Evolutionary conservation across 495 filamentous ascomycete species (phyloP).

Genomic region (Astrothelium macrocarpum): DNA sequence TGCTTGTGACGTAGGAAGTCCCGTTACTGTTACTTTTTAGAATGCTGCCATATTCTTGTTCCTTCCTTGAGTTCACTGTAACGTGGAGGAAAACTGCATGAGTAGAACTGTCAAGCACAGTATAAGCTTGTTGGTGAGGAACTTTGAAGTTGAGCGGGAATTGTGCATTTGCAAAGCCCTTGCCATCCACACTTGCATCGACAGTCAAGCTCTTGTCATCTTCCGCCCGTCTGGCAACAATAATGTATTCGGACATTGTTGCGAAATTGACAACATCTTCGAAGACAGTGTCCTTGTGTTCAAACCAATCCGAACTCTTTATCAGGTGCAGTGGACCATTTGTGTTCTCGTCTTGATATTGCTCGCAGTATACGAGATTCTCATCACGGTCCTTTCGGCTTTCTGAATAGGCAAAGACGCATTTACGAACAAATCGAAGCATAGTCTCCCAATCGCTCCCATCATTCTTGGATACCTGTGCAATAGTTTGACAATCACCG

Average conservation of each 20-base stretch:
- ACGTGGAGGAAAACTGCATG: constrained; percentile 91
- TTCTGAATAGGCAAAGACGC: constrained; percentile 65
- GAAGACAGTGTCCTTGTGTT: constrained; percentile 47
- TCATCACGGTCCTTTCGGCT: constrained; percentile 48
- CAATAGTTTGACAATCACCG: constrained; percentile 55
- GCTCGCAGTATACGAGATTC: constrained; percentile 73
- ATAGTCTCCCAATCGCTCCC: constrained; percentile 66
- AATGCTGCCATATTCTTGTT: constrained; percentile 67
- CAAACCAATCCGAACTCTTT: constrained; percentile 65
- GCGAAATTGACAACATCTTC: constrained; percentile 73
- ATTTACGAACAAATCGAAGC: constrained; percentile 58
- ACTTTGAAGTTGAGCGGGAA: constrained; percentile 79
- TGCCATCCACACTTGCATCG: constrained; percentile 73
- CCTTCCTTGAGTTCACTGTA: constrained; percentile 51
- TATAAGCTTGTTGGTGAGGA: constrained; percentile 69
- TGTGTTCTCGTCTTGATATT: constrained; percentile 52
- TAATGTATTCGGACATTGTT: constrained; percentile 88
- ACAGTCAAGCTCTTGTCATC: constrained; percentile 62
- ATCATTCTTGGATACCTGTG: constrained; percentile 62
- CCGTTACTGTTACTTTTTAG: constrained; percentile 98
- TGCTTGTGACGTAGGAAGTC: constrained; percentile 79
- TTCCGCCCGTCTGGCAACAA: constrained; percentile 66
- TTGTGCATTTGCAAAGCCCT: constrained; percentile 66
- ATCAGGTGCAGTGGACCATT: constrained; percentile 55
- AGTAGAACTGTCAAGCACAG: constrained; percentile 83